Evolutionary conservation across 2,329 filamentous ascomycete species (phyloP).

Genomic region (Colletotrichum aenigma): DNA sequence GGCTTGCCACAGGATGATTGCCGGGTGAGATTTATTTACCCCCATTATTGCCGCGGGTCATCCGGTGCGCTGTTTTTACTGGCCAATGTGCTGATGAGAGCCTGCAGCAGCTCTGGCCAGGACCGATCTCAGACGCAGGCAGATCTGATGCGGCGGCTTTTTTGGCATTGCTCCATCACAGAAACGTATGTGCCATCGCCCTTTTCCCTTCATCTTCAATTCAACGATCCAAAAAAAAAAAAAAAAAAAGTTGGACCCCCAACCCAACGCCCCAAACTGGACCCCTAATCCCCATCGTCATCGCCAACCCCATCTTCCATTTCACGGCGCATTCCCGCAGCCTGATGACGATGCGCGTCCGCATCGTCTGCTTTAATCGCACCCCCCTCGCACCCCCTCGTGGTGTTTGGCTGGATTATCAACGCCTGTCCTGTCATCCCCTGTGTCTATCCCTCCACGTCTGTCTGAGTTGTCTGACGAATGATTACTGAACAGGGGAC

Average conservation of each 20-base stretch:
- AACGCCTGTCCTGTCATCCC: neutral
- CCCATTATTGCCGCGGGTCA: neutral
- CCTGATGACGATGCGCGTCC: neutral
- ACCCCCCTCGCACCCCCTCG: neutral
- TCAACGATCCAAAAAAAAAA: neutral
- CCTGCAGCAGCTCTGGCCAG: conserved; percentile 43
- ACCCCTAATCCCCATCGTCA: neutral
- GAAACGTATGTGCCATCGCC: conserved; percentile 47
- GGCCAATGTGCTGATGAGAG: neutral
- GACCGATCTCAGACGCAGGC: conserved; percentile 49
- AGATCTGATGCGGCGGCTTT: conserved; percentile 58
- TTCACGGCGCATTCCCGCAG: neutral
- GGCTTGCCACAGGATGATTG: conserved; percentile 60
- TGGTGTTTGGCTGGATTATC: neutral
- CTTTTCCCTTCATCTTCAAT: neutral
- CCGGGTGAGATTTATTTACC: conserved; percentile 42
- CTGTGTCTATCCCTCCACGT: neutral
- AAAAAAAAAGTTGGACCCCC: neutral
- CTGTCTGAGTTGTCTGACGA: neutral
- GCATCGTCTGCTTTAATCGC: neutral
- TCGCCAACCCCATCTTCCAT: neutral
- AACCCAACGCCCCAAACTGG: conserved; percentile 1
- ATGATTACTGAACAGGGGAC: conserved; percentile 39
- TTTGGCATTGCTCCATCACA: conserved; percentile 62
- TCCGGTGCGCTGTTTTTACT: neutral